Evolutionary conservation across 495 filamentous ascomycete species (phyloP).

Genomic region (Neurospora africana): DNA sequence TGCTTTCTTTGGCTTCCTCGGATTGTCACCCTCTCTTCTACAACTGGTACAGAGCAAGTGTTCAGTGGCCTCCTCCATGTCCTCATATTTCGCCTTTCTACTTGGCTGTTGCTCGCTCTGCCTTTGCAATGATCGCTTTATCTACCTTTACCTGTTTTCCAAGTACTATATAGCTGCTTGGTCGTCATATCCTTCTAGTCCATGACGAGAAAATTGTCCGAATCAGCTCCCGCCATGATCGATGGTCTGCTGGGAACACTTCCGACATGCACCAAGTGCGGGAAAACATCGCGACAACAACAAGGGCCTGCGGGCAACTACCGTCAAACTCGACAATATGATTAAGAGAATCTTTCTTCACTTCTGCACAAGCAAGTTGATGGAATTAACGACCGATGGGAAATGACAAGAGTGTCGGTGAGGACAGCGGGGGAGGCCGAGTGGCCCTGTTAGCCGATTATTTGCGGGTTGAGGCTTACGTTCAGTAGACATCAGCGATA

Average conservation of each 20-base stretch:
- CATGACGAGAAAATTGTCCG: neutral
- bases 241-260: neutral
- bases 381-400: neutral
- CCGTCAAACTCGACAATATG: neutral
- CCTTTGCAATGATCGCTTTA: neutral
- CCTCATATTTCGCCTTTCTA: neutral
- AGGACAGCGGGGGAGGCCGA: neutral
- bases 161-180: neutral
- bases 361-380: neutral
- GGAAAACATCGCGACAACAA: neutral
- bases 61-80: neutral
- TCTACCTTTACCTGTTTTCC: neutral
- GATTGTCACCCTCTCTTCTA: neutral
- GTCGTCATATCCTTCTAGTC: neutral
- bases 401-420: neutral
- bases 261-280: neutral
- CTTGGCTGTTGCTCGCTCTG: neutral
- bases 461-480: neutral
- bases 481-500: neutral
- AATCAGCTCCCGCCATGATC: neutral
- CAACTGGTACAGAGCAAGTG: neutral
- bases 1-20: neutral
- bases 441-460: neutral
- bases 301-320: neutral
- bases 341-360: neutral